These are phyloP conservation scores for Austropuccinia psidii DNA, from an alignment of 1,284 basidiomycete genomes.

Conservation along the genomic window DNA sequence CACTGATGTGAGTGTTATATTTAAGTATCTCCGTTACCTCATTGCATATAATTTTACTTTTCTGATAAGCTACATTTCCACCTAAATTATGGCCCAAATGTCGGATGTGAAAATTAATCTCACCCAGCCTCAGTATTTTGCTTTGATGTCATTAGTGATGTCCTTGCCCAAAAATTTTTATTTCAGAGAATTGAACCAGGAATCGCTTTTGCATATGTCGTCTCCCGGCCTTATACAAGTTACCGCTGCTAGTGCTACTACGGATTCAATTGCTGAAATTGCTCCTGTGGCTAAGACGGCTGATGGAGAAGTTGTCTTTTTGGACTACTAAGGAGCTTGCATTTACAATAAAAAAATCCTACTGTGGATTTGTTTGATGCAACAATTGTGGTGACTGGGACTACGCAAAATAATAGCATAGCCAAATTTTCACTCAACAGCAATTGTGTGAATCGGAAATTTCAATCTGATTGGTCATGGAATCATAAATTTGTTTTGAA, in stretches of 20 bases:
- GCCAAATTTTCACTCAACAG: conserved; percentile 75
- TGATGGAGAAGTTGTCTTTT: conserved; percentile 56
- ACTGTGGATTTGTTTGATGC: conserved; percentile 86
- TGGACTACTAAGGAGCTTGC: conserved; percentile 70
- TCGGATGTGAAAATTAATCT: conserved; percentile 84
- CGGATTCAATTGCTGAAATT: too few species aligned
- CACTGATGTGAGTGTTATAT: too few species aligned
- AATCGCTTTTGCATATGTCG: too few species aligned
- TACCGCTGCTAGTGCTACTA: too few species aligned
- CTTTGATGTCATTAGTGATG: conserved; percentile 64
- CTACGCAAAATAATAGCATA: conserved; percentile 71
- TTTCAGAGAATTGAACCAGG: conserved; percentile 42
- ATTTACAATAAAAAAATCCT: conserved; percentile 64
- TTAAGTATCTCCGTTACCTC: too few species aligned
- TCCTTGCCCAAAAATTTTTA: conserved; percentile 65
- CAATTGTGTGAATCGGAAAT: conserved; percentile 71
- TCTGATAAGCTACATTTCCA: too few species aligned
- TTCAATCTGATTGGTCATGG: conserved; percentile 74
- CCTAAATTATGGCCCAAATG: conserved; percentile 68
- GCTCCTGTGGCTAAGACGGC: background rate
- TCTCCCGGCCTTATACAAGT: too few species aligned
- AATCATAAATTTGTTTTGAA: conserved; percentile 77
- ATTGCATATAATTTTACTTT: too few species aligned
- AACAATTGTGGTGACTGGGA: conserved; percentile 57
- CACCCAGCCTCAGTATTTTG: conserved; percentile 80